Base-by-base conservation (phyloP, 306 rosid genomes). In the Sphenostylis stenocarpa region DNA sequence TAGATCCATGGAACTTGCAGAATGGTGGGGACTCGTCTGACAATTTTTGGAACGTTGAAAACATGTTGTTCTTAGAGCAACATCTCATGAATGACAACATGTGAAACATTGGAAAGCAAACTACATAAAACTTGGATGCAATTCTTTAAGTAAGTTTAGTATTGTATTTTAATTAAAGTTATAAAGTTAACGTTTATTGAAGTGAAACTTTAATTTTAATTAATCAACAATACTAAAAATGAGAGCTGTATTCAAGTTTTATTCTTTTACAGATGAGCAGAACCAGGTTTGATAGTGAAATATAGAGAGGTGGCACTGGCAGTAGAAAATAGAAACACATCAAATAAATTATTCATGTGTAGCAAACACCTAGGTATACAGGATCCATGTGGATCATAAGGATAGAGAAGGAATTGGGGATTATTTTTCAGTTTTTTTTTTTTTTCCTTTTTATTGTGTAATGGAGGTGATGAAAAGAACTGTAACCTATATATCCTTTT, bases 41-140 rank as follows among this genome's bases (percentile, higher is more conserved):
- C 82, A 83, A 56, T 73, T 77, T 91, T 57, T 96, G 91, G 97
- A 85, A 85, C 65, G 86, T 75, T 60, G 97, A 90, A 39, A 89
- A 85, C 73, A 83, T 89, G 70, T 80, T 88, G 87, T 85, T 96
- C 73, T 85, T 87, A 51, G 91, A 87, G 70, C 90, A 89, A 9
- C 90, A 84, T 21, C 91, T 88, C 48, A 81, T 82, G 85, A 76
- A 85, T 77, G 86, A 68, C 57, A 83, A 26, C 64, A 58, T 84
- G 70, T 82, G 58, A 76, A 65, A 64, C 26, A 56, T 31, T 34
- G 8, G 19, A 16, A 48, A 10, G 8, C 5, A 53, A 23, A n/a
- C 8, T n/a, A 8, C 6, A 11, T 6, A 14, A 15, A 16, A 29
- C 19, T 29, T 29, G 11, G 64, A 13, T 57, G 7, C 38, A 26